phyloP scores from a whole-genome alignment of 2,329 filamentous ascomycete genomes.

The Penicillium expansum region DNA sequence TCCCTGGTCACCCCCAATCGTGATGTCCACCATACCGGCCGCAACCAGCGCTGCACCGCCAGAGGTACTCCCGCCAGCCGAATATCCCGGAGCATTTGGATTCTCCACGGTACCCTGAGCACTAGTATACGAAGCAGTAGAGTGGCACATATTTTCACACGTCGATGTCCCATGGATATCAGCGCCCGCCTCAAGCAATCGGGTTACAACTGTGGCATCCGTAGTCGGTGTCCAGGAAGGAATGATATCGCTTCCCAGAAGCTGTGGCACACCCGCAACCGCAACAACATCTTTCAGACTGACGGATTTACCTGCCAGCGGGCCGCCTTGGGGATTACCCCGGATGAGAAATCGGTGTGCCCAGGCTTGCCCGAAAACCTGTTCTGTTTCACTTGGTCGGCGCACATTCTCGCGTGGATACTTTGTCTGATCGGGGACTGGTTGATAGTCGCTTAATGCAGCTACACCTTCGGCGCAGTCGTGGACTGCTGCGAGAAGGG shows the following conservation, averaged over 20 bases:
- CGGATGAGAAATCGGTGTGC: conserved; percentile 51
- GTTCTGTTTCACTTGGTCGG: conserved; percentile 41
- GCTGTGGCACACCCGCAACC: conserved; percentile 54
- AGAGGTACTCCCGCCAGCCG: conserved; percentile 30
- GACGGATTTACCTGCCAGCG: conserved; percentile 46
- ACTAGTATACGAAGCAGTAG: conserved; percentile 31
- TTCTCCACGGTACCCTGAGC: conserved; percentile 31
- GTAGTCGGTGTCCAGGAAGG: conserved; percentile 51
- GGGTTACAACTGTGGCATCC: conserved; percentile 55
- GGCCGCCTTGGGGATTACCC: conserved; percentile 27
- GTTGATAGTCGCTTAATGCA: conserved; percentile 49
- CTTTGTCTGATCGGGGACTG: conserved; percentile 39
- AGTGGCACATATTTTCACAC: conserved; percentile 54
- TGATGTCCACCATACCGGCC: conserved; percentile 28
- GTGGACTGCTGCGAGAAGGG: conserved; percentile 52
- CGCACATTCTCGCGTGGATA: conserved; percentile 49
- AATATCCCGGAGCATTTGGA: conserved; percentile 29
- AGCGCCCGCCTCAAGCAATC: conserved; percentile 52
- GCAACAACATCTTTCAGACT: conserved; percentile 57
- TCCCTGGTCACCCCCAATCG: conserved; percentile 35
- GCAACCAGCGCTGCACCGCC: conserved; percentile 30
- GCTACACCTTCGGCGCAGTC: conserved; percentile 50
- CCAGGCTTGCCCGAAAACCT: conserved; percentile 52
- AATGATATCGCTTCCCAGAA: conserved; percentile 53
- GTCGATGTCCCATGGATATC: conserved; percentile 51